phyloP scores from a whole-genome alignment of 2,329 filamentous ascomycete species.

The Colletotrichum graminicola region DNA sequence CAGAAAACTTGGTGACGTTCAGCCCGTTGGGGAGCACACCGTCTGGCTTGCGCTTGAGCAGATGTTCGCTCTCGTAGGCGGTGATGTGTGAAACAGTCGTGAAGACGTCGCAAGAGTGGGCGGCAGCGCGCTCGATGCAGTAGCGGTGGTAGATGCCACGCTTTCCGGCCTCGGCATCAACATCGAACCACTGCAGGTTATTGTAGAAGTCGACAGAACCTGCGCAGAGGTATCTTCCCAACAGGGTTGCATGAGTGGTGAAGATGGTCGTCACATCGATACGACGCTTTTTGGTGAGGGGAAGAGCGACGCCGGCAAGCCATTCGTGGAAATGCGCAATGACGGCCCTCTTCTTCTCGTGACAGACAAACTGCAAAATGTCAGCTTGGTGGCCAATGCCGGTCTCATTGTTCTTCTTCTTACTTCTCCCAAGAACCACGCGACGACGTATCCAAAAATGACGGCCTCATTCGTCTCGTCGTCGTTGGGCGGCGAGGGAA shows the following conservation, averaged over 20 bases:
- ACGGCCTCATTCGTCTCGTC: constrained; percentile 98
- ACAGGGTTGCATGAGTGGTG: constrained; percentile 95
- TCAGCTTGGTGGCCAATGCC: constrained; percentile 22
- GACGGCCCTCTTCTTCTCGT: constrained; percentile 91
- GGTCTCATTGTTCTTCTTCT: constrained; percentile 49
- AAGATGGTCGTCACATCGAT: constrained; percentile 99
- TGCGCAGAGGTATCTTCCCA: constrained; percentile 95
- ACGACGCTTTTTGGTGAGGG: constrained; percentile 90
- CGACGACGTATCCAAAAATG: constrained; percentile 96
- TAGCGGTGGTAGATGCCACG: constrained; percentile 98
- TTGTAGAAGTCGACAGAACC: constrained; percentile 99
- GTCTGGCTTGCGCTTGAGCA: constrained; percentile 97
- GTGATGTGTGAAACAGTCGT: constrained; percentile 99
- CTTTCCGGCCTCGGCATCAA: constrained; percentile 96
- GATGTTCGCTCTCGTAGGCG: constrained; percentile 96
- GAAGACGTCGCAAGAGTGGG: constrained; percentile 95
- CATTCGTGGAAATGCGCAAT: constrained; percentile 99
- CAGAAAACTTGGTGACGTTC: constrained; percentile 98
- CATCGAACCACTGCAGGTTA: constrained; percentile 96
- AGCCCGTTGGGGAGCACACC: constrained; percentile 96
- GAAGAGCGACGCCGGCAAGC: constrained; percentile 93
- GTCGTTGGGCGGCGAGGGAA: constrained; percentile 92
- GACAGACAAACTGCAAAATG: constrained; percentile 81
- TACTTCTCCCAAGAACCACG: constrained; percentile 98
- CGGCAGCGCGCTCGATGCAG: constrained; percentile 94